Percentiles rank a stretch among this genome's conserved stretches.
phyloP scores from a whole-genome alignment of 768 basidiomycete species.

The Panaeolus papilionaceus region DNA sequence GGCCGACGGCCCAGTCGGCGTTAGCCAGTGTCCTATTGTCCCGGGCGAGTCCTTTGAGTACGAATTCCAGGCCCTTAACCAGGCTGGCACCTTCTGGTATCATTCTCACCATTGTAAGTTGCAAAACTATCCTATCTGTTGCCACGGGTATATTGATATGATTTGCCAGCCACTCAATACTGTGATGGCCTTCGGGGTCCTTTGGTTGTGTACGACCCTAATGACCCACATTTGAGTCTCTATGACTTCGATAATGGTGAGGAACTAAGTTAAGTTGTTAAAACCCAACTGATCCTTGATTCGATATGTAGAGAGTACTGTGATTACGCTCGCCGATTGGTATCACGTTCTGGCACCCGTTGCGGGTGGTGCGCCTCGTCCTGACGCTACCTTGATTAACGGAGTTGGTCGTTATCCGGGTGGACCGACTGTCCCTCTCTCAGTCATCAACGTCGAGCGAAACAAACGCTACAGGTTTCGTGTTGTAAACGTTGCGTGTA shows the following conservation, averaged over 20 bases:
- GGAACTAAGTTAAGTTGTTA: too few relatives aligned
- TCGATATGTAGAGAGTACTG: slow-evolving; percentile 40
- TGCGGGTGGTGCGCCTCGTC: slow-evolving; percentile 18
- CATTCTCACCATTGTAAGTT: slow-evolving; percentile 39
- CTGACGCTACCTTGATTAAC: slow-evolving; percentile 52
- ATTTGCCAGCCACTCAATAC: slow-evolving; percentile 17
- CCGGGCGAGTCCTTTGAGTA: slow-evolving; percentile 49
- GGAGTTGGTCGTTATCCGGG: slow-evolving; percentile 51
- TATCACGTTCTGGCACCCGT: slow-evolving; percentile 31
- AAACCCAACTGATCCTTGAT: background rate
- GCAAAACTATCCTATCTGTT: too few relatives aligned
- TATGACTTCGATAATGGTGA: slow-evolving; percentile 24
- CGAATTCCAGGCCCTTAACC: slow-evolving; percentile 36
- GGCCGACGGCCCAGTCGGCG: slow-evolving; percentile 49
- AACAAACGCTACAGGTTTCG: slow-evolving; percentile 59
- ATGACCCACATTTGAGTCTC: slow-evolving; percentile 17
- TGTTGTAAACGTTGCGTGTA: slow-evolving; percentile 53
- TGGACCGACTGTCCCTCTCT: slow-evolving; percentile 43
- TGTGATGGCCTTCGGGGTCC: slow-evolving; percentile 31
- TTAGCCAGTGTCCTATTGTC: slow-evolving; percentile 57
- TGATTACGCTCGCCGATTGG: slow-evolving; percentile 51
- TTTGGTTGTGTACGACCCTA: slow-evolving; percentile 34
- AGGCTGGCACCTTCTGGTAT: slow-evolving; percentile 45
- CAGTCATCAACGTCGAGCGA: slow-evolving; percentile 47
- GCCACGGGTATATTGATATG: background rate